Percentiles rank a stretch among this genome's conserved stretches.
These are phyloP conservation scores for Atkinsonella hypoxylon DNA, from an alignment of 2,329 filamentous ascomycete species.

Conservation along the genomic window DNA sequence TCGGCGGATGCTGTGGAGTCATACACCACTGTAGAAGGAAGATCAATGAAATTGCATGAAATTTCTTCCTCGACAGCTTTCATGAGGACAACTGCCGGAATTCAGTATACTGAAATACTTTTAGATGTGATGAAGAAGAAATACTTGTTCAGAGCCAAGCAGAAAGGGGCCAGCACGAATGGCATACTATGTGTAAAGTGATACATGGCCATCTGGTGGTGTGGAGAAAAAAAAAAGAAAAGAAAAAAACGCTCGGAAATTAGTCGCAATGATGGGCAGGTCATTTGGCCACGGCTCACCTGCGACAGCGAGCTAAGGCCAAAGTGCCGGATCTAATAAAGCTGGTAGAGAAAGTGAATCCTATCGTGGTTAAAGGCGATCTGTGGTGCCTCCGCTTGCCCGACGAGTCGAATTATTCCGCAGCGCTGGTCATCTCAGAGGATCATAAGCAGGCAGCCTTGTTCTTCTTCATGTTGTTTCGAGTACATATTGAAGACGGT, in stretches of 20 bases:
- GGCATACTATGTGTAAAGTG: too few relatives aligned
- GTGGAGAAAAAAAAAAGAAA: too few relatives aligned
- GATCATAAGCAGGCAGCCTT: slow-evolving; percentile 38
- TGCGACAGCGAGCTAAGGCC: slow-evolving; percentile 33
- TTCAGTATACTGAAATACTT: too few relatives aligned
- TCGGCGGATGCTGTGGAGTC: too few relatives aligned
- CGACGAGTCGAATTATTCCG: slow-evolving; percentile 49
- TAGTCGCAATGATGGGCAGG: slow-evolving; percentile 60
- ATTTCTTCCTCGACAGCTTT: too few relatives aligned
- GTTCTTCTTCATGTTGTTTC: slow-evolving; percentile 46
- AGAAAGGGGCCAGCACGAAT: too few relatives aligned
- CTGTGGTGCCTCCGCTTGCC: slow-evolving; percentile 48
- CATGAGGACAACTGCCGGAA: too few relatives aligned
- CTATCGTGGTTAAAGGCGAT: slow-evolving; percentile 44
- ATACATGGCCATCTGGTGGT: too few relatives aligned
- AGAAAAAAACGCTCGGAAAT: slow-evolving; percentile 48
- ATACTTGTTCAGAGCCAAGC: too few relatives aligned
- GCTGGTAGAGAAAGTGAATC: slow-evolving; percentile 44
- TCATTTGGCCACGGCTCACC: slow-evolving; percentile 48
- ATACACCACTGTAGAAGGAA: too few relatives aligned
- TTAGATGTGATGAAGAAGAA: too few relatives aligned
- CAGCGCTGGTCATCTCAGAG: slow-evolving; percentile 44
- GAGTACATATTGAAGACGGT: slow-evolving; percentile 37
- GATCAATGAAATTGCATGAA: too few relatives aligned
- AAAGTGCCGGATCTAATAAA: slow-evolving; percentile 41